phyloP scores from a whole-genome alignment of 1,284 basidiomycete species.

The Ceratobasidium sp. region DNA sequence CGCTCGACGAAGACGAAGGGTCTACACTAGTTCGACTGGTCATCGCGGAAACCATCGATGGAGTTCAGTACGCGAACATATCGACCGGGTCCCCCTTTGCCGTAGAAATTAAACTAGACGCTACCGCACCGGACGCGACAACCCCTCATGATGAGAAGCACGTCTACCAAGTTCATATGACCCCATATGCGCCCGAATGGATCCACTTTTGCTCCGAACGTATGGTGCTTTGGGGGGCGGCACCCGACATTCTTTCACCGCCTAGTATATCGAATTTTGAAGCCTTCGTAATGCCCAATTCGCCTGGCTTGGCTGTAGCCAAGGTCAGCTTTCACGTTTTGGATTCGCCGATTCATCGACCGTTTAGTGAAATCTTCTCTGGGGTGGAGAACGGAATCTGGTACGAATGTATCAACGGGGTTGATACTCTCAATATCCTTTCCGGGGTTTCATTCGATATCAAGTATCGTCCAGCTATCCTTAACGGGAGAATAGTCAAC shows the following conservation, averaged over 20 bases:
- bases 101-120: background rate
- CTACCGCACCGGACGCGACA: background rate
- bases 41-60: background rate
- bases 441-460: constrained; percentile 3
- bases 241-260: constrained; percentile 2
- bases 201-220: constrained; percentile 18
- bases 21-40: background rate
- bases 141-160: background rate
- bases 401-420: constrained; percentile 12
- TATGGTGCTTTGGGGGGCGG: constrained; percentile 28
- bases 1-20: too few relatives aligned
- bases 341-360: background rate
- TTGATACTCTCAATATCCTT: constrained; percentile 19
- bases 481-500: constrained; percentile 2
- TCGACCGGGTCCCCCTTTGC: constrained; percentile 2
- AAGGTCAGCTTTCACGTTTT: constrained; percentile 26
- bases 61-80: constrained; percentile 18
- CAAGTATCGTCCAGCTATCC: constrained; percentile 5
- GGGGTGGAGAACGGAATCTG: constrained; percentile 2
- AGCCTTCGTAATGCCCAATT: background rate
- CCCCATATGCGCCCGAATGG: constrained; percentile 15
- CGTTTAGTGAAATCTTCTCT: constrained; percentile 1
- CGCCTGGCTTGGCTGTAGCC: background rate
- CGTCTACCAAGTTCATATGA: constrained; percentile 17
- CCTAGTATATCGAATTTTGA: background rate